These are phyloP conservation scores for Coniochaeta hoffmannii DNA, from an alignment of 2,329 filamentous ascomycete genomes.

Conservation along the genomic window DNA sequence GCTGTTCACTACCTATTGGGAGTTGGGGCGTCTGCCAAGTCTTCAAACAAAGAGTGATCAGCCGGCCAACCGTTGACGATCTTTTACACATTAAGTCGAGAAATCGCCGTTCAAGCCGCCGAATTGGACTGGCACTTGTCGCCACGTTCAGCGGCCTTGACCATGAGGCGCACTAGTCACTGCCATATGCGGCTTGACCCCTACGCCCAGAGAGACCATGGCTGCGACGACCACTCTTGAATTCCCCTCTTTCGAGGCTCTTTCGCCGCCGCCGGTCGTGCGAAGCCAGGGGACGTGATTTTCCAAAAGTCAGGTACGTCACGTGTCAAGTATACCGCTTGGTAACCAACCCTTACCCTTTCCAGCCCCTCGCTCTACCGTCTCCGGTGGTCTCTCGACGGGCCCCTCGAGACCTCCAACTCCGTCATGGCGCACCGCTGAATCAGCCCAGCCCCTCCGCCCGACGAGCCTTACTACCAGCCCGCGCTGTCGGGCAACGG, in stretches of 20 bases:
- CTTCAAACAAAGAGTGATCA: background rate
- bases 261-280: background rate
- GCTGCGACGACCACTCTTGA: background rate
- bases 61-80: background rate
- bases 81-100: background rate
- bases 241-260: background rate
- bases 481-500: background rate
- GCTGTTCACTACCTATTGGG: too few species aligned
- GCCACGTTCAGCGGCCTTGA: too few species aligned
- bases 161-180: too few species aligned
- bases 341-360: background rate
- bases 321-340: background rate
- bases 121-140: too few species aligned
- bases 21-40: background rate
- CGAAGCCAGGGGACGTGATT: background rate
- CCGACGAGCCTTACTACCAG: background rate
- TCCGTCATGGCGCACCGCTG: background rate
- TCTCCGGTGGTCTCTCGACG: background rate
- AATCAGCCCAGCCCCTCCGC: background rate
- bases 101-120: too few species aligned
- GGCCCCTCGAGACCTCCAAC: background rate
- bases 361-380: background rate
- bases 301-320: background rate
- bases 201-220: too few species aligned
- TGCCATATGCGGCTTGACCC: too few species aligned